Base-by-base conservation (phyloP, 2,329 filamentous ascomycete genomes). In the Pseudogymnoascus sp. region DNA sequence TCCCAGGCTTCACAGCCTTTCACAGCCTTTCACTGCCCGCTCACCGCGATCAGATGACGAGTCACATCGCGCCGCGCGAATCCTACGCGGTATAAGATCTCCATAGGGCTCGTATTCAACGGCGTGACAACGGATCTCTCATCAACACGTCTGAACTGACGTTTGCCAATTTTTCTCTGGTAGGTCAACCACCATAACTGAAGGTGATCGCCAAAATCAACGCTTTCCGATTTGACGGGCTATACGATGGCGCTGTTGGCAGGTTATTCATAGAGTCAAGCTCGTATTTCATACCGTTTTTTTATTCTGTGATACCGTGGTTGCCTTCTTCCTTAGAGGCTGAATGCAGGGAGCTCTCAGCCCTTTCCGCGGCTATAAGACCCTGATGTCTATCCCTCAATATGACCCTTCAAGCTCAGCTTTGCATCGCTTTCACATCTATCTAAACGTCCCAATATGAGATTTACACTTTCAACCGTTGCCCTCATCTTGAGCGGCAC, bases 181-280 rank as follows among this genome's bases (percentile, higher is more conserved):
- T 54, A 54, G 47, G 47, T 54, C 47, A 54, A 54, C 47, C 29
- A 54, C 9, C 47, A 33, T 13, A 33, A 29, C 8, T 33, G 26
- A 54, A 29, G 26, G 9, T 33, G 47, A 54, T 54, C 47, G 47
- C 26, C 29, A 4, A 33, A 54, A 54, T 17, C 44, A 54, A 9
- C 9, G 47, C 47, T 11, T 17, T 54, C 47, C 47, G 47, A 54
- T 54, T 54, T 54, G 47, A 54, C 29, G 4, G 26, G 9, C 9
- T 17, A 54, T 54, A 54, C n/a, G 47, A 33, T 54, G 47, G 47
- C 26, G 47, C 26, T 54, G 47, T 54, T 54, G 47, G 47, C 47
- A 54, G 47, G 47, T 54, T 54, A 54, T 54, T 54, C 47, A 54
- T 54, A 54, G 47, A 54, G n/a, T 54, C 47, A 33, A 54, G 47